Evolutionary conservation across 768 basidiomycete species (phyloP), one percentile per base, ranked within the genome.

Genomic region (Sutorius australiensis): DNA sequence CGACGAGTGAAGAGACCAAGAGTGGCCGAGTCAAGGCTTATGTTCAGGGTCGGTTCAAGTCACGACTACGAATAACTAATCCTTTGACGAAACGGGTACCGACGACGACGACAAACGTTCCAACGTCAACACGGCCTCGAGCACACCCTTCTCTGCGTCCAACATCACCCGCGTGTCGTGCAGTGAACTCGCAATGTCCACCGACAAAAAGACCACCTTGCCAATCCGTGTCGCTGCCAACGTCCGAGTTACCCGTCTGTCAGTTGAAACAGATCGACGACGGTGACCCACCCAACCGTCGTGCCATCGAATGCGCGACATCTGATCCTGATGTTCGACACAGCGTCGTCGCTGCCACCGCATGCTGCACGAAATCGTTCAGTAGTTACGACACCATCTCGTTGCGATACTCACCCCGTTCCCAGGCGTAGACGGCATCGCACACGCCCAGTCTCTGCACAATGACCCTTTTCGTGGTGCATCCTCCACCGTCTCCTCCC

Each of bases 381-480:
- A 62, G 57, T 28, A 21, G 16, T 16, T 28, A 37, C n/a, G 30
- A 27, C 13, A n/a, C 36, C 2, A 12, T 33, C 37, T 3, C 46
- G 21, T 9, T 13, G 6, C 9, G 27, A n/a, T 37, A 65, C 67
- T 61, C 59, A 69, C 67, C 57, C 43, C 36, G 13, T 41, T 46
- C 31, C 62, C 58, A 24, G 56, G 33, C 51, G 48, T 10, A 16
- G 80, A 68, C 21, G 89, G 88, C 87, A 91, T 89, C 30, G 85
- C 89, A 62, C 84, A 89, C 21, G 86, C 87, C 90, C 90, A 92
- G 61, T 93, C 90, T 53, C 73, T 77, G 61, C 80, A 80, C 49
- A 92, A 72, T 40, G 67, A 74, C 24, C 90, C 90, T 34, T 72
- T 71, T 38, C 69, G 66, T 0, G 79, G 71, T n/a, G 81, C 81